Base-by-base conservation (phyloP, 2,329 filamentous ascomycete genomes). In the Trichoderma sp. region DNA sequence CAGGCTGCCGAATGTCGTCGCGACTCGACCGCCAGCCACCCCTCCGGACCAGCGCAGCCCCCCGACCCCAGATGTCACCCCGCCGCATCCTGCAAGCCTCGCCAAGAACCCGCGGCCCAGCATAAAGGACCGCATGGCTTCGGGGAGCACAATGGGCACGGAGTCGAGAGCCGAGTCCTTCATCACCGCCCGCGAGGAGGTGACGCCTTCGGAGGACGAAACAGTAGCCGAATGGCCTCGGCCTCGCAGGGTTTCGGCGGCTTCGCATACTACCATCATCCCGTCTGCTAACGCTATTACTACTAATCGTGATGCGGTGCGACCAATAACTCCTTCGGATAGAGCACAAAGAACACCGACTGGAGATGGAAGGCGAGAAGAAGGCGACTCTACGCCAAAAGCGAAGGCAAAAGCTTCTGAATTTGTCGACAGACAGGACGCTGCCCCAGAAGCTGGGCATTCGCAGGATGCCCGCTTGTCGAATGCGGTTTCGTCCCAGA, bases 41-140 rank as follows among this genome's bases (percentile, higher is more conserved):
- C 91, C 92, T 67, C 88, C 91, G 33, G 90, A 91, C 78, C 90
- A 92, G 78, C 88, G 89, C 80, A 93, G 91, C 79, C 92, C 92
- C 18, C 93, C 92, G 38, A 95, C 93, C 3, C 93, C 93, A 41
- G 93, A 95, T 83, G 89, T 93, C 63, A 95, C 93, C 18, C 93
- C 93, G 71, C 93, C 93, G 45, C 89, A 91, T 76, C 83, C 84
- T 60, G 80, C 82, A 65, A 83, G 82, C 50, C 86, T 83, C 87
- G 18, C 86, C 85, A 80, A 66, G 38, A 81, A 84, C 71, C 80
- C 86, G 63, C 88, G 89, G 38, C 88, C 88, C 21, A 81, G 83
- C 21, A 80, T 87, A 62, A 84, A 83, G 77, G 88, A 91, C 77
- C 87, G 89, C 41, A 83, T 85, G 53, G 83, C 83, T 27, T 89